A percentile compares a stretch with the other conserved stretches of the same genome.
Conservation (phyloP, 208 protist species). For the Leishmania major region DNA sequence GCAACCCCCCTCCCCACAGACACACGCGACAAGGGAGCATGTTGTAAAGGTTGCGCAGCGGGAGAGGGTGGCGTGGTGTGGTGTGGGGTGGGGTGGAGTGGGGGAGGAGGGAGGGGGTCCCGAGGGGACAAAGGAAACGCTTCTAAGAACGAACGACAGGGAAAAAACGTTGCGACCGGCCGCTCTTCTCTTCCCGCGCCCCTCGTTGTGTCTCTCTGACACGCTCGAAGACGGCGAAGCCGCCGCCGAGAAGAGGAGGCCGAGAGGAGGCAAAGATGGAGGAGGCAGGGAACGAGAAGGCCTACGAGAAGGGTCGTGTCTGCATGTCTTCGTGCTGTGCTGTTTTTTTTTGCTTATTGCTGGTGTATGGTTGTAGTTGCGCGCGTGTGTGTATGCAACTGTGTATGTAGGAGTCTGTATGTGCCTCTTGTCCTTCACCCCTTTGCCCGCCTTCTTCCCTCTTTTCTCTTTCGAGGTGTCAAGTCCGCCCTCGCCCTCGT, state of each 20-base stretch:
- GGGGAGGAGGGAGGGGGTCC: too few relatives aligned
- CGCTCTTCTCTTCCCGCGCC: neutral
- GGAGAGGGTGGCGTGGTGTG: too few relatives aligned
- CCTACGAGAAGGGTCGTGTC: neutral
- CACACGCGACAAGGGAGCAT: neutral
- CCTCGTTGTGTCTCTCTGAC: neutral
- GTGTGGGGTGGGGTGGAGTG: too few relatives aligned
- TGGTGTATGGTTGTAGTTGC: neutral
- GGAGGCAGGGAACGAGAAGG: neutral
- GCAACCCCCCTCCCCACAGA: neutral
- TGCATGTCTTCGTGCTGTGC: neutral
- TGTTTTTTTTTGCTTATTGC: neutral
- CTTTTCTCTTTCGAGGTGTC: too few relatives aligned
- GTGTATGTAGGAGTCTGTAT: neutral
- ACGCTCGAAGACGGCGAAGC: neutral
- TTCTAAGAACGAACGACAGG: neutral
- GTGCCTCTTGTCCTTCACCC: too few relatives aligned
- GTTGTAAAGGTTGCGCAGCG: too few relatives aligned
- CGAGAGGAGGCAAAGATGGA: neutral
- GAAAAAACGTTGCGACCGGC: neutral
- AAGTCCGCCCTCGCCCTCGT: too few relatives aligned
- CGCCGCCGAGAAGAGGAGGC: neutral
- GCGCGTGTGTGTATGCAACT: neutral
- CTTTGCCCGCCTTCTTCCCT: too few relatives aligned
- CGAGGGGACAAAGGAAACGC: too few relatives aligned